Evolutionary conservation across 108 stramenopile species (phyloP).

Genomic region (Bacterosira constricta): DNA sequence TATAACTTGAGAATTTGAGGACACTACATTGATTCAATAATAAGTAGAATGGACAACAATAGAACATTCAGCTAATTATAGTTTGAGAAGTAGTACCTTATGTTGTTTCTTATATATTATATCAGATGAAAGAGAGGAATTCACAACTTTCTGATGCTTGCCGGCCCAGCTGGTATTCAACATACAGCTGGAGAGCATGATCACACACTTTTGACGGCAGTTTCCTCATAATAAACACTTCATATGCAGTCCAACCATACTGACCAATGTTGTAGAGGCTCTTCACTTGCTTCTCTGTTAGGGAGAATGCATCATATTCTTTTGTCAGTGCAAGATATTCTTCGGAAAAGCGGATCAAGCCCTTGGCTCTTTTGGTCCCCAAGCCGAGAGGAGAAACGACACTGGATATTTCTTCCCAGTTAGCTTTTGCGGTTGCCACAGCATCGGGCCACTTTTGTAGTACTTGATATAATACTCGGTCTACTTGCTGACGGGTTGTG

Average conservation of each 20-base stretch:
- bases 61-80: too few species aligned
- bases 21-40: too few species aligned
- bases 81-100: too few species aligned
- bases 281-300: slow-evolving; percentile 46
- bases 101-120: too few species aligned
- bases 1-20: too few species aligned
- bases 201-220: slow-evolving; percentile 33
- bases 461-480: slow-evolving; percentile 51
- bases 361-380: slow-evolving; percentile 37
- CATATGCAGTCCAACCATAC: slow-evolving; percentile 61
- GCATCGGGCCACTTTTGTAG: slow-evolving; percentile 61
- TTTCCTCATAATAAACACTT: slow-evolving; percentile 51
- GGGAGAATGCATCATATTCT: slow-evolving; percentile 16
- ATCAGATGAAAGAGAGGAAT: too few species aligned
- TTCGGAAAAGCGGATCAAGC: slow-evolving; percentile 51
- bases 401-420: slow-evolving; percentile 25
- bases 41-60: too few species aligned
- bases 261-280: slow-evolving; percentile 53
- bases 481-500: slow-evolving; percentile 63
- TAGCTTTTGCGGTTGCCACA: slow-evolving; percentile 10
- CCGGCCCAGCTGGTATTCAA: slow-evolving; percentile 34
- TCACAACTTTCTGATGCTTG: background rate
- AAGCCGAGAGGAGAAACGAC: slow-evolving; percentile 51
- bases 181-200: slow-evolving; percentile 42
- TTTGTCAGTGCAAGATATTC: slow-evolving; percentile 48